Conservation (phyloP, 768 basidiomycete species). For the Termitomyces sp. region DNA sequence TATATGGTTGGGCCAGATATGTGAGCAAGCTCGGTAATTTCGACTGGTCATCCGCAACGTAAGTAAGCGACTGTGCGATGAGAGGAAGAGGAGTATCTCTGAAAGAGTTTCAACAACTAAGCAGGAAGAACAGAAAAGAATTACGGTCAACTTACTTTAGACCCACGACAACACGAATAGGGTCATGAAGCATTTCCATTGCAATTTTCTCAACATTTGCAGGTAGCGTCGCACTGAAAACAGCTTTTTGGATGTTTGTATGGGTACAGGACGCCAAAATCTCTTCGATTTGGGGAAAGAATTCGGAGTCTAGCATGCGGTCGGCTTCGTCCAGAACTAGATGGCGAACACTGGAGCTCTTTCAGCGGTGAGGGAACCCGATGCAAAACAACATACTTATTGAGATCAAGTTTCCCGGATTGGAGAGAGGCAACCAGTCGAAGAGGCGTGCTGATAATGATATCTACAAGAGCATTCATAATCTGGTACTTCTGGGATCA, state of each 20-base stretch:
- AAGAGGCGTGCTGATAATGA: slow-evolving; percentile 91
- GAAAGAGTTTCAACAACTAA: slow-evolving; percentile 3
- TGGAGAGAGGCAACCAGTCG: slow-evolving; percentile 81
- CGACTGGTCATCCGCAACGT: slow-evolving; percentile 91
- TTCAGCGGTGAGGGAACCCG: background rate
- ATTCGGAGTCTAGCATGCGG: slow-evolving; percentile 85
- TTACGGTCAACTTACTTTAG: slow-evolving; percentile 67
- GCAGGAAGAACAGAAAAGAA: background rate
- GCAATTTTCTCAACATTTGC: slow-evolving; percentile 84
- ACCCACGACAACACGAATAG: slow-evolving; percentile 93
- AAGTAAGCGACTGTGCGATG: slow-evolving; percentile 85
- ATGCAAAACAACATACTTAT: slow-evolving; percentile 54
- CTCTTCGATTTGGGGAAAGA: slow-evolving; percentile 85
- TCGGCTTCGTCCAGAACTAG: slow-evolving; percentile 90
- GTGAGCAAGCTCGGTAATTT: slow-evolving; percentile 87
- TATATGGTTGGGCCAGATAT: slow-evolving; percentile 77
- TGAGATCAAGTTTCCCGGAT: slow-evolving; percentile 57
- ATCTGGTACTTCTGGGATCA: background rate
- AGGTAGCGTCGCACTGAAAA: slow-evolving; percentile 95
- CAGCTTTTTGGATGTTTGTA: slow-evolving; percentile 71
- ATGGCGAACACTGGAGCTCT: slow-evolving; percentile 65
- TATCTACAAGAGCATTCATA: slow-evolving; percentile 46
- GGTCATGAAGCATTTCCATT: slow-evolving; percentile 78
- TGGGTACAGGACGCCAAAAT: slow-evolving; percentile 76
- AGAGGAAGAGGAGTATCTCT: slow-evolving; percentile 93